A percentile compares a stretch with the other conserved stretches of the same genome.
phyloP scores from a whole-genome alignment of 148 eudicot genomes.

The Beta vulgaris region DNA sequence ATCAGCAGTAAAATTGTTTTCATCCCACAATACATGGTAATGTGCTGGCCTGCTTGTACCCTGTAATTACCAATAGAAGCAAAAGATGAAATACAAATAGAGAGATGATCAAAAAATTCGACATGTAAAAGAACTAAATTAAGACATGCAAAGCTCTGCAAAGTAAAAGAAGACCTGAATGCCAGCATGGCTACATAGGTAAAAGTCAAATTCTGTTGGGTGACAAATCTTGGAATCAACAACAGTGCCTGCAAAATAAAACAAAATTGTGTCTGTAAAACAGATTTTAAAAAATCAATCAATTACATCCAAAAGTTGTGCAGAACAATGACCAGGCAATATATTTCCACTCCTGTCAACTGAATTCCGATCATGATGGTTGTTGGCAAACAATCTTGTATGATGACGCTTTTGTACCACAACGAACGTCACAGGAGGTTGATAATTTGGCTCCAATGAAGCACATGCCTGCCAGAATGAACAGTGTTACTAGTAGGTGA shows the following conservation, averaged over 20 bases:
- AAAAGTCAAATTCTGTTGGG: conserved; percentile 95
- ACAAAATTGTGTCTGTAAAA: background rate
- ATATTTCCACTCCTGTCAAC: conserved; percentile 73
- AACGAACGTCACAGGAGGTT: conserved; percentile 89
- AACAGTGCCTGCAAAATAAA: conserved; percentile 63
- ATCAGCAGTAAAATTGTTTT: conserved; percentile 71
- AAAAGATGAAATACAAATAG: background rate
- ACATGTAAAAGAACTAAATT: too few species aligned
- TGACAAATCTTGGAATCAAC: conserved; percentile 93
- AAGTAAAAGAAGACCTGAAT: conserved; percentile 49
- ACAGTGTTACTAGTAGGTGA: background rate
- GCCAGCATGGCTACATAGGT: conserved; percentile 96
- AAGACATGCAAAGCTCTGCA: background rate
- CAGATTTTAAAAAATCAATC: background rate
- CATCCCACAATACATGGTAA: conserved; percentile 81
- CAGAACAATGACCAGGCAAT: conserved; percentile 52
- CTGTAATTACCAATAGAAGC: conserved; percentile 28
- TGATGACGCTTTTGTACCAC: conserved; percentile 94
- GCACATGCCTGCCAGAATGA: conserved; percentile 60
- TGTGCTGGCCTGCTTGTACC: conserved; percentile 86
- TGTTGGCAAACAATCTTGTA: conserved; percentile 76
- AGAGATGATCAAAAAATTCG: background rate
- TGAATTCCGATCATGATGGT: conserved; percentile 52
- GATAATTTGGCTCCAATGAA: conserved; percentile 82
- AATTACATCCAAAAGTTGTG: background rate